Evolutionary conservation across 2,329 filamentous ascomycete genomes (phyloP), one percentile per base, ranked within the genome.

Genomic region (Fusarium vanettenii): DNA sequence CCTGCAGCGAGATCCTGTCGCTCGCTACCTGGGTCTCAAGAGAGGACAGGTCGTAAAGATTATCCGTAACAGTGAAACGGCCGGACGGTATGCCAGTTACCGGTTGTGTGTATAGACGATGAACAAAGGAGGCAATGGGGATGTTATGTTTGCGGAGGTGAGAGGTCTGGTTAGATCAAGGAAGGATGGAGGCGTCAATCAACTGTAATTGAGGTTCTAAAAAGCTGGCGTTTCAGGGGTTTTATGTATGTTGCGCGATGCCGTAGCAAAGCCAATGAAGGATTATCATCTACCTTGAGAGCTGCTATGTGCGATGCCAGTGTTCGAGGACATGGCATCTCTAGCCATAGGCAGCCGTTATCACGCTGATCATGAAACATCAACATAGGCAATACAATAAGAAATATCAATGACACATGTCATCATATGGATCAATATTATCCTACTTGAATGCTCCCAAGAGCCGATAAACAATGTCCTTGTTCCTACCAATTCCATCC

Each of bases 31-130:
- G 65, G 97, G 97, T 14, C 87, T 99, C 82, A 93, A 94, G 87
- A 90, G 95, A 81, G 95, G 95, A 5, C 94, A 98, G 85, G 95
- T 99, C 4, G 97, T 99, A 80, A 99, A 99, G 90, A 99, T 99
- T 79, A 98, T 99, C 80, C 89, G 97, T 76, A 95, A 93, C 83
- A 95, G 93, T 81, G 97, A 98, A 88, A 99, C 97, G 66, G 97
- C 97, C 16, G 97, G 97, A 71, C 90, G 97, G 63, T 99, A 99
- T 85, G 97, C 97, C 59, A 98, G 95, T 90, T 99, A 99, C 85
- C 89, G 96, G 79, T 81, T 92, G 65, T 92, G 90, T 76, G 90
- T 92, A 76, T 92, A 84, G 64, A 64, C 22, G 25, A 60, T 11
- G 31, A 25, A 8, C 25, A 8, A 29, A 5, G 27, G 14, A 22